Conservation (phyloP, 2,329 filamentous ascomycete genomes). For the Boeremia exigua region DNA sequence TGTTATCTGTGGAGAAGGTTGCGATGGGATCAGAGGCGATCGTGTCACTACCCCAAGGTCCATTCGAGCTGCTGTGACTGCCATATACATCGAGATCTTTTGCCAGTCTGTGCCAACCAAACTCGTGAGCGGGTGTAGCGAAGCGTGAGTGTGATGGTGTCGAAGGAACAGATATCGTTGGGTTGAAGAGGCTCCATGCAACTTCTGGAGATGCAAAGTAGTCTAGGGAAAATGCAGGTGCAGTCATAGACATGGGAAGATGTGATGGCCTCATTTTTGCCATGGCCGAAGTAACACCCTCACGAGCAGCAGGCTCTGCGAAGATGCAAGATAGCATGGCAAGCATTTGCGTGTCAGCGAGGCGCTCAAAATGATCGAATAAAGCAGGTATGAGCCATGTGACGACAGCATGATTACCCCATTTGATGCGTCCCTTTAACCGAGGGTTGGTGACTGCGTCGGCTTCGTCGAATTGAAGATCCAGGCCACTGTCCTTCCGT, state of each 20-base stretch:
- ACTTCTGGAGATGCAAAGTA: constrained; percentile 53
- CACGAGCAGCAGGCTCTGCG: constrained; percentile 54
- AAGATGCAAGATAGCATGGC: constrained; percentile 70
- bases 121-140: constrained; percentile 39
- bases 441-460: constrained; percentile 48
- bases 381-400: constrained; percentile 63
- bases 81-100: constrained; percentile 51
- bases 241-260: constrained; percentile 51
- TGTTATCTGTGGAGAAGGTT: constrained; percentile 60
- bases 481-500: constrained; percentile 57
- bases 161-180: constrained; percentile 42
- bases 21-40: constrained; percentile 54
- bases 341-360: constrained; percentile 69
- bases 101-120: constrained; percentile 38
- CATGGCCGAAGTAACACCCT: constrained; percentile 49
- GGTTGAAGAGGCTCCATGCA: constrained; percentile 52
- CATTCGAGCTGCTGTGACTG: constrained; percentile 59
- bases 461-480: constrained; percentile 55
- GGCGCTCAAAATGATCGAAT: constrained; percentile 65
- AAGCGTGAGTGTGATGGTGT: constrained; percentile 42
- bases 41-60: constrained; percentile 54
- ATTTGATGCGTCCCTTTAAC: constrained; percentile 57
- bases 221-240: constrained; percentile 55
- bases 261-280: constrained; percentile 44
- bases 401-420: constrained; percentile 64